A percentile compares a stretch with the other conserved stretches of the same genome.
Evolutionary conservation across 2,329 filamentous ascomycete species (phyloP).

Genomic region (Nemania serpens): DNA sequence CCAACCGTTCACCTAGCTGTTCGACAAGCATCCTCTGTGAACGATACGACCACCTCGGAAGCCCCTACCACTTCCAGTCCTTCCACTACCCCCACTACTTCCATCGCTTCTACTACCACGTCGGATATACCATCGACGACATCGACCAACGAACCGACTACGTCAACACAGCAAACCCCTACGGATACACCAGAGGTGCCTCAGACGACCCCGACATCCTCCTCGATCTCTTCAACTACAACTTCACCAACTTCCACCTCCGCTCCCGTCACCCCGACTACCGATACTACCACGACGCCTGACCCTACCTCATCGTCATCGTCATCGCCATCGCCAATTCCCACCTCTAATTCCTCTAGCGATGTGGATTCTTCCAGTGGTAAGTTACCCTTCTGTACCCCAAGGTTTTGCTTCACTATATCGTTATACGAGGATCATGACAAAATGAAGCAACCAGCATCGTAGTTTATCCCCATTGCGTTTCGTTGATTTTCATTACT

Average conservation of each 20-base stretch:
- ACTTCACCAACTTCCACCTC: slow-evolving; percentile 7
- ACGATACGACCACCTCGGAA: slow-evolving; percentile 39
- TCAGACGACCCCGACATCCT: slow-evolving; percentile 11
- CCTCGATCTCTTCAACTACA: slow-evolving; percentile 10
- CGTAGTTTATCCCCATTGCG: too few species aligned
- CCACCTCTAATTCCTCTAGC: slow-evolving; percentile 12
- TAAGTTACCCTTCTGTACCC: slow-evolving; percentile 1
- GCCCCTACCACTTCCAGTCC: slow-evolving; percentile 19
- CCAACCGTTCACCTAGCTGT: slow-evolving; percentile 63
- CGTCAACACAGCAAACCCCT: slow-evolving; percentile 31
- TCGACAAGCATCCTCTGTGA: slow-evolving; percentile 53
- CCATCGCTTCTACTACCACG: slow-evolving; percentile 25
- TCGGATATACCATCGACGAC: slow-evolving; percentile 15
- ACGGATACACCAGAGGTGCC: slow-evolving; percentile 32
- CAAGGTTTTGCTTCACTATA: too few species aligned
- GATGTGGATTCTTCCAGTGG: slow-evolving; percentile 1
- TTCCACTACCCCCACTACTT: slow-evolving; percentile 8
- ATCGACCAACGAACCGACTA: slow-evolving; percentile 11
- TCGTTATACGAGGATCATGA: too few species aligned
- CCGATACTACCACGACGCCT: slow-evolving; percentile 1
- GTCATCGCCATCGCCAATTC: background rate
- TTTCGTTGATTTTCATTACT: too few species aligned
- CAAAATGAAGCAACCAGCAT: too few species aligned
- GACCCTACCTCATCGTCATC: slow-evolving; percentile 9
- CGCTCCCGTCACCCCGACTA: slow-evolving; percentile 1